A percentile compares a stretch with the other conserved stretches of the same genome.
phyloP scores from a whole-genome alignment of 805 yeast species.

The Zygosaccharomyces bailii region DNA sequence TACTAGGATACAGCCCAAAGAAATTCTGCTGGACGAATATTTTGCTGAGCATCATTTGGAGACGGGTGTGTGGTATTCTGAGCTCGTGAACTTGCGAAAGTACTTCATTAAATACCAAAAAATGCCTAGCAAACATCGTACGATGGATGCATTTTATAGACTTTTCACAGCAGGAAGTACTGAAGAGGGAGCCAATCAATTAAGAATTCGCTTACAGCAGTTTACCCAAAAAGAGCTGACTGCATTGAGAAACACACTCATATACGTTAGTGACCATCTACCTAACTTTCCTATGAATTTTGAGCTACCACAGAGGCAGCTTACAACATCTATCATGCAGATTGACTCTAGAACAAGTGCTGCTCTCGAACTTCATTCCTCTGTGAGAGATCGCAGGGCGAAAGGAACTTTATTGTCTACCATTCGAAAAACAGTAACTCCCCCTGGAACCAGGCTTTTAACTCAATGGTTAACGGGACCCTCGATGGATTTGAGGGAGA shows the following conservation, averaged over 20 bases:
- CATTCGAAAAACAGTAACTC: slow-evolving; percentile 69
- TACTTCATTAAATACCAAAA: slow-evolving; percentile 55
- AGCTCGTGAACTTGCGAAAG: slow-evolving; percentile 53
- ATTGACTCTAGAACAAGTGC: slow-evolving; percentile 78
- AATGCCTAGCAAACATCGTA: slow-evolving; percentile 41
- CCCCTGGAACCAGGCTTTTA: slow-evolving; percentile 76
- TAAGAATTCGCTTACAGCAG: slow-evolving; percentile 24
- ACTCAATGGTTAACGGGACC: slow-evolving; percentile 84
- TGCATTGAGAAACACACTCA: slow-evolving; percentile 60
- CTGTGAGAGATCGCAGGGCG: slow-evolving; percentile 53
- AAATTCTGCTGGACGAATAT: slow-evolving; percentile 57
- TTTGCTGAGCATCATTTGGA: slow-evolving; percentile 40
- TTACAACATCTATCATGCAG: slow-evolving; percentile 55
- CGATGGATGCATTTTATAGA: slow-evolving; percentile 37
- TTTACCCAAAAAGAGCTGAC: slow-evolving; percentile 49
- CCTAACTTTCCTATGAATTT: slow-evolving; percentile 65
- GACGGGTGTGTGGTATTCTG: slow-evolving; percentile 53
- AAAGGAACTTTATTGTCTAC: slow-evolving; percentile 70
- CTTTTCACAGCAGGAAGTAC: slow-evolving; percentile 36
- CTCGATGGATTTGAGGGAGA: slow-evolving; percentile 53
- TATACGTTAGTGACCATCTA: slow-evolving; percentile 68
- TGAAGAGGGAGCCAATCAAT: slow-evolving; percentile 28
- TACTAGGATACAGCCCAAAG: slow-evolving; percentile 76
- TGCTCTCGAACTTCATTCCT: slow-evolving; percentile 66
- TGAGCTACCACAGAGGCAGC: slow-evolving; percentile 60